These are phyloP conservation scores for Aciculosporium take DNA, from an alignment of 2,329 filamentous ascomycete genomes.

Conservation along the genomic window DNA sequence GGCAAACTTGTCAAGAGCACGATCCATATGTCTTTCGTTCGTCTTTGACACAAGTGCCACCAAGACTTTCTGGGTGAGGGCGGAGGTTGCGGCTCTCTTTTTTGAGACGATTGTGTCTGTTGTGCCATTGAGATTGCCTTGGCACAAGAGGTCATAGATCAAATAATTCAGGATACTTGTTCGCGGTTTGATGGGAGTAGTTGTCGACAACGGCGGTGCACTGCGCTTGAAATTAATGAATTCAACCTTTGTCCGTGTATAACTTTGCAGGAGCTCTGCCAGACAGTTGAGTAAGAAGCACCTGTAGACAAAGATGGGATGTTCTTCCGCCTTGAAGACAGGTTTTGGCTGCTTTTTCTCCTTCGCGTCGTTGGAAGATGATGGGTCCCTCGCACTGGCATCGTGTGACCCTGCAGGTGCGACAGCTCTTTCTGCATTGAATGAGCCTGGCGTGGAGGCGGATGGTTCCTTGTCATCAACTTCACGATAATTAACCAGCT, in stretches of 20 bases:
- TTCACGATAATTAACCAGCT: conserved; percentile 81
- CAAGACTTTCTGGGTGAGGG: conserved; percentile 73
- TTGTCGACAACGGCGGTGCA: conserved; percentile 65
- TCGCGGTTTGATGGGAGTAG: conserved; percentile 85
- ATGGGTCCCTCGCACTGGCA: conserved; percentile 18
- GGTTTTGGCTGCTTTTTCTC: conserved; percentile 55
- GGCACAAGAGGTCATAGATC: conserved; percentile 59
- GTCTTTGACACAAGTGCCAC: conserved; percentile 82
- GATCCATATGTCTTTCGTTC: conserved; percentile 54
- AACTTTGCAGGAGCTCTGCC: conserved; percentile 77
- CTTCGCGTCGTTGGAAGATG: conserved; percentile 27
- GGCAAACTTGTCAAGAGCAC: conserved; percentile 41
- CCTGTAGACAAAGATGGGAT: conserved; percentile 91
- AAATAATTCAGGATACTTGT: conserved; percentile 90
- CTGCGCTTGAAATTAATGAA: conserved; percentile 99
- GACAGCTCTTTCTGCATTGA: conserved; percentile 21
- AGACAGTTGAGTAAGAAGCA: conserved; percentile 91
- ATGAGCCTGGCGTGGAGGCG: conserved; percentile 27
- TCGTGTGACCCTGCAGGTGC: conserved; percentile 13
- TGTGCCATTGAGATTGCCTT: conserved; percentile 48
- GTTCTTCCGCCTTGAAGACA: conserved; percentile 78
- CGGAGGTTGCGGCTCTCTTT: conserved; percentile 74
- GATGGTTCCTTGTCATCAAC: conserved; percentile 68
- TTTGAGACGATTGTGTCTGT: conserved; percentile 63
- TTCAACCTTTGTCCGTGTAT: conserved; percentile 90